A percentile compares a stretch with the other conserved stretches of the same genome.
Evolutionary conservation across 176 grass and related monocot species (phyloP).

Genomic region (Oryza rufipogon): DNA sequence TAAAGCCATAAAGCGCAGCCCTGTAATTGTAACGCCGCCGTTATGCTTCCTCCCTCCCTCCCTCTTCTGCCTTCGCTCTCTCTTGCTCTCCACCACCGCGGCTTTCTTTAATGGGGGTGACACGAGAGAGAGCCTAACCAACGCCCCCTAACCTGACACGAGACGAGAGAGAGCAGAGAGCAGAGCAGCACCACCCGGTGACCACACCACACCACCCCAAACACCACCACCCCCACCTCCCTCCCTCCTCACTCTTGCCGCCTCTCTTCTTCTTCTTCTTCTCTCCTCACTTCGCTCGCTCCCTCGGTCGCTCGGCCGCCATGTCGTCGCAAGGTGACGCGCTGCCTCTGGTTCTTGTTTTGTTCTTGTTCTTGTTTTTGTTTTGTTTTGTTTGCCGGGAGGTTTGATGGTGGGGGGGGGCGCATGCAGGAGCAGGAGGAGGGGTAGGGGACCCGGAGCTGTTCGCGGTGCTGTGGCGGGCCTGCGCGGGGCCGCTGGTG

Average conservation of each 20-base stretch:
- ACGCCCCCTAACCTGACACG: constrained; percentile 24
- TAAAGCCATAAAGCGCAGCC: constrained; percentile 37
- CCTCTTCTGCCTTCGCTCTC: neutral
- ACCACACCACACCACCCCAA: constrained; percentile 13
- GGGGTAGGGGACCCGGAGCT: constrained; percentile 50
- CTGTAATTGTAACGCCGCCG: constrained; percentile 61
- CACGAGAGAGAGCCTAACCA: constrained; percentile 28
- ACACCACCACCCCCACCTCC: neutral
- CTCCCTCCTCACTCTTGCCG: neutral
- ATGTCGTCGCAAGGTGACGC: constrained; percentile 58
- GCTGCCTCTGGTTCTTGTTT: neutral
- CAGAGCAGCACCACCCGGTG: constrained; percentile 23
- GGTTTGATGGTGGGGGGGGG: neutral
- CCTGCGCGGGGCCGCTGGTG: constrained; percentile 92
- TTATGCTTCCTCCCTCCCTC: constrained; percentile 18
- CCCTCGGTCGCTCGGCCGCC: neutral
- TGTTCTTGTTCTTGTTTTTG: neutral
- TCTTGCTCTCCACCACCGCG: constrained; percentile 6
- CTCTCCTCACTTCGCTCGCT: neutral
- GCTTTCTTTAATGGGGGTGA: constrained; percentile 49
- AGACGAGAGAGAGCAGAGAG: neutral
- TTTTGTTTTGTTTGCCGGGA: neutral
- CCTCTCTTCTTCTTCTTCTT: neutral
- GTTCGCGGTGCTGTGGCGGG: constrained; percentile 80
- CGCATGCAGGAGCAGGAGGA: neutral